Base-by-base conservation (phyloP, 352 stramenopile species). In the Phytophthora podocarpi region DNA sequence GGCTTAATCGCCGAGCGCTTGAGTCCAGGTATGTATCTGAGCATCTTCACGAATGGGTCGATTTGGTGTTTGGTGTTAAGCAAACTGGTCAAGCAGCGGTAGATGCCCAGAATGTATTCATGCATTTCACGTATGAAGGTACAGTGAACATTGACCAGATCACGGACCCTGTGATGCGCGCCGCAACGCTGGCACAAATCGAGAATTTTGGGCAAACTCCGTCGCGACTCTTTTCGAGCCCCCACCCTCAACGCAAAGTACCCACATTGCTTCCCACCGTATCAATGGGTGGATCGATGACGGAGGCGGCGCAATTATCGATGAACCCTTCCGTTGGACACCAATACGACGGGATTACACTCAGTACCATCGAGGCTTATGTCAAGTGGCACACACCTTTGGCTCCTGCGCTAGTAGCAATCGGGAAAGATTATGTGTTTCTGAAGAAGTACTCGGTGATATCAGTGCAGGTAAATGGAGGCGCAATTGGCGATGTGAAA, bases 21-120 rank as follows among this genome's bases (percentile, higher is more conserved):
- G 97, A 99, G 68, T 98, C 89, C 43, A 96, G 98, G 56, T 92
- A 98, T 58, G 97, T 98, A 16, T 98, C 94, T 2, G 83, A 96
- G 54, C 92, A 98, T 76, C 65, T 99, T n/a, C 94, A 98, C 46
- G 79, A 97, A 55, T 99, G 97, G 97, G 98, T 99, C 58, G 97
- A 99, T 74, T 74, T 99, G 11, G 93, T 99, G 7, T 99, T 99
- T 78, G 98, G 97, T 9, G 89, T 72, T 54, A 98, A 98, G 51
- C 96, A 99, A 71, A 95, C 96, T 20, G 97, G 97, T 2, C 63
- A 80, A 30, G 85, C 89, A 21, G 96, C 96, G 1, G 88, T 98
- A 18, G 82, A 95, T 27, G 90, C 91, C 2, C 76, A 98, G 54
- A 99, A 99, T 74, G 82, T 95, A 9, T 95, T 95, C 45, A 91